Percentiles rank a stretch among this genome's conserved stretches.
These are phyloP conservation scores for Solanum peruvianum DNA, from an alignment of 257 asterid species.

Conservation along the genomic window DNA sequence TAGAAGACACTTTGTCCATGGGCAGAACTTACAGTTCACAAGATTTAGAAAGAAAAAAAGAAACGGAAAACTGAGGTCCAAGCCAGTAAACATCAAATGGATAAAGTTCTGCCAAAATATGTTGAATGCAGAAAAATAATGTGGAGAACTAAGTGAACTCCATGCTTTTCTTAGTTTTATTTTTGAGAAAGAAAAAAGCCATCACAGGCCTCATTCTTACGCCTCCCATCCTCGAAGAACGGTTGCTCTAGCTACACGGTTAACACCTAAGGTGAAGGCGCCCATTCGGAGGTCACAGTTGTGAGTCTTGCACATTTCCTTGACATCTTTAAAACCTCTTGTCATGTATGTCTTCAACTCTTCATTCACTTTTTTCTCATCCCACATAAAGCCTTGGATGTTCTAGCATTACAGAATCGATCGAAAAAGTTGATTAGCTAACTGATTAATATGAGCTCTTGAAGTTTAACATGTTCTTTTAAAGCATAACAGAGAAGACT, in stretches of 20 bases:
- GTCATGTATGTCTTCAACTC: conserved; percentile 83
- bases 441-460: neutral
- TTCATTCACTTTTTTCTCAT: conserved; percentile 69
- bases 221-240: conserved; percentile 96
- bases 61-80: neutral
- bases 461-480: neutral
- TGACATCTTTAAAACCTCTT: conserved; percentile 54
- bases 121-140: neutral
- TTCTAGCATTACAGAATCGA: conserved; percentile 16
- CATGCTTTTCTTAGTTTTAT: neutral
- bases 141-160: neutral
- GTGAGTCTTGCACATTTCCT: conserved; percentile 71
- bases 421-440: neutral
- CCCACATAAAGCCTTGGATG: conserved; percentile 99
- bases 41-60: too few relatives aligned
- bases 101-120: neutral
- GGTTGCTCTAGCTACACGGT: conserved; percentile 88
- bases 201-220: neutral
- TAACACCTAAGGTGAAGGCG: conserved; percentile 77
- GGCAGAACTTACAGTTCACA: neutral
- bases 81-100: neutral
- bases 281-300: conserved; percentile 85
- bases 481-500: neutral
- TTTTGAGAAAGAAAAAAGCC: neutral
- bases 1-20: neutral